Percentiles rank a stretch among this genome's conserved stretches.
phyloP scores from a whole-genome alignment of 768 basidiomycete species.

The Neoboletus brunneissimus region DNA sequence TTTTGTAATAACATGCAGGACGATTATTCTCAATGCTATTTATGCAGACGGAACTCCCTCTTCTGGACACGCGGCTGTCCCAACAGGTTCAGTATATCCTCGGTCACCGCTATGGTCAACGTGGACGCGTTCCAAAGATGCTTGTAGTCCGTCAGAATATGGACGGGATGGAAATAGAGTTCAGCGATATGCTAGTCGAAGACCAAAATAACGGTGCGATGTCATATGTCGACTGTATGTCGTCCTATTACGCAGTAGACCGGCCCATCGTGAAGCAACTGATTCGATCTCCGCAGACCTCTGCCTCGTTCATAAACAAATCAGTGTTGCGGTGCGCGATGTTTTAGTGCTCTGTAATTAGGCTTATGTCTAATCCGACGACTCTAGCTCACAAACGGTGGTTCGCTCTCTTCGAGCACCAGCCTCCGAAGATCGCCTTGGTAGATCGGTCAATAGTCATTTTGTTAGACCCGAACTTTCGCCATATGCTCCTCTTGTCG shows the following conservation, averaged over 20 bases:
- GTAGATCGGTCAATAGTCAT: constrained; percentile 16
- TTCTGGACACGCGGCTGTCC: constrained; percentile 71
- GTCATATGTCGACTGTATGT: constrained; percentile 87
- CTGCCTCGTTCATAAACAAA: constrained; percentile 35
- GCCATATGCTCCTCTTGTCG: constrained; percentile 6
- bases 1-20: background rate
- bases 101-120: constrained; percentile 55
- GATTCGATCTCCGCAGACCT: constrained; percentile 21
- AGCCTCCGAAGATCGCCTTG: constrained; percentile 34
- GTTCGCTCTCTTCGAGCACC: constrained; percentile 22
- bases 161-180: constrained; percentile 92
- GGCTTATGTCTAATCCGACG: constrained; percentile 1
- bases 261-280: background rate
- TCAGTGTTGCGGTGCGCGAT: constrained; percentile 26
- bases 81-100: constrained; percentile 84
- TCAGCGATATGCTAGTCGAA: constrained; percentile 95
- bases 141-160: constrained; percentile 86
- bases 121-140: constrained; percentile 57
- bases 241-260: background rate
- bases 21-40: constrained; percentile 7
- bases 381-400: constrained; percentile 31
- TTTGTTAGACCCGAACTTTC: background rate
- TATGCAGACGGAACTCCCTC: constrained; percentile 64
- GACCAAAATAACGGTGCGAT: constrained; percentile 95
- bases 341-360: background rate